phyloP scores from a whole-genome alignment of 2,329 filamentous ascomycete genomes.

The Trichothecium roseum region DNA sequence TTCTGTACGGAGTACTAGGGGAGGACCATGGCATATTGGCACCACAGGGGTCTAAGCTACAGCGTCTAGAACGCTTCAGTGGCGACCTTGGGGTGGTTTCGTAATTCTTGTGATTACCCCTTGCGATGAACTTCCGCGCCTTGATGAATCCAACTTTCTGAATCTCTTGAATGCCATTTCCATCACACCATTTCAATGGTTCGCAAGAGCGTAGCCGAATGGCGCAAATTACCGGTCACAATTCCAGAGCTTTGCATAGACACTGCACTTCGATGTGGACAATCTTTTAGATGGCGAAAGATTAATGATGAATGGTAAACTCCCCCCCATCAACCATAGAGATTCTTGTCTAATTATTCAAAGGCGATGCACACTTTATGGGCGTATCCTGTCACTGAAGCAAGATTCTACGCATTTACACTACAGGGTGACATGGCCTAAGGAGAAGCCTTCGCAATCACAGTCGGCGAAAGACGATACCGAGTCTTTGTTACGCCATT shows the following conservation, averaged over 20 bases:
- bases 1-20: no score
- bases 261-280: constrained; percentile 86
- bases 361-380: constrained; percentile 74
- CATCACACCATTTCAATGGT: no score
- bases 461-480: constrained; percentile 56
- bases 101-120: background rate
- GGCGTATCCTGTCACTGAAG: constrained; percentile 72
- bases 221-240: constrained; percentile 76
- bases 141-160: background rate
- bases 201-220: constrained; percentile 52
- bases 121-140: background rate
- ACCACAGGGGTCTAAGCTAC: no score
- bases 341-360: constrained; percentile 4
- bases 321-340: background rate
- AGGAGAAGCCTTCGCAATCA: constrained; percentile 5
- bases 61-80: no score
- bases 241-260: constrained; percentile 86
- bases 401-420: constrained; percentile 73
- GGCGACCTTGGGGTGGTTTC: background rate
- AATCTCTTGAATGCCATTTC: no score
- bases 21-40: no score
- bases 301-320: constrained; percentile 71
- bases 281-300: constrained; percentile 93
- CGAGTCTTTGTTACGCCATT: constrained; percentile 63
- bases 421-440: constrained; percentile 62